A percentile compares a stretch with the other conserved stretches of the same genome.
These are phyloP conservation scores for Sarocladium oryzae DNA, from an alignment of 2,329 filamentous ascomycete species.

Conservation along the genomic window DNA sequence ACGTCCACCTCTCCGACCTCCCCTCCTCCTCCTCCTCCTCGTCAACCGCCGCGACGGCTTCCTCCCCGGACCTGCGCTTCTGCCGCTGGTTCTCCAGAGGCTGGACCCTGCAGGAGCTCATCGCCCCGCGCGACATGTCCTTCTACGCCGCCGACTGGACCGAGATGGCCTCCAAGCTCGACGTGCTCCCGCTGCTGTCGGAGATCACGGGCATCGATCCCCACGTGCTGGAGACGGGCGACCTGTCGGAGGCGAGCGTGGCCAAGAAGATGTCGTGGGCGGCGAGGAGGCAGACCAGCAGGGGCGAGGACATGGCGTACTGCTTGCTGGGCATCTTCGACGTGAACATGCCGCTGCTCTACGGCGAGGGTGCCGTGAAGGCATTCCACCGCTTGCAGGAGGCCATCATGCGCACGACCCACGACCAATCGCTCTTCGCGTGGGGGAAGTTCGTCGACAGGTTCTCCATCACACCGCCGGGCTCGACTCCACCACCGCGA, in stretches of 20 bases:
- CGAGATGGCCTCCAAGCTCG: conserved; percentile 1
- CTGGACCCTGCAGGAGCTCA: conserved; percentile 22
- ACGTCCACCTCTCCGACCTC: conserved; percentile 18
- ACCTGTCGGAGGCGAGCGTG: conserved; percentile 11
- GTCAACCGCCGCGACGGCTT: neutral
- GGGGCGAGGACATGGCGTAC: conserved; percentile 17
- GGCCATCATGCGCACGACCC: conserved; percentile 14
- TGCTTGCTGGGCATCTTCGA: conserved; percentile 18
- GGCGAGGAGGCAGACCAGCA: conserved; percentile 13
- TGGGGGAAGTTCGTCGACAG: conserved; percentile 12
- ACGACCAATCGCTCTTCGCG: conserved; percentile 16
- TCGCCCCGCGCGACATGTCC: conserved; percentile 17
- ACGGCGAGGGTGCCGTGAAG: conserved; percentile 16
- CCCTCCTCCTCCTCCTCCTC: neutral
- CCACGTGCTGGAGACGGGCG: neutral
- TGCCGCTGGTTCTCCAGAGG: conserved; percentile 19
- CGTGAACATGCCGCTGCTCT: conserved; percentile 18
- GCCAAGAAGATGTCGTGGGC: conserved; percentile 17
- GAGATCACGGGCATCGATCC: conserved; percentile 10
- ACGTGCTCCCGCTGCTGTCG: conserved; percentile 8
- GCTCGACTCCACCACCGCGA: neutral
- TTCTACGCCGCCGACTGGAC: conserved; percentile 19
- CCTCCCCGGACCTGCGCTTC: neutral
- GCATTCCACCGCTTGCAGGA: conserved; percentile 18
- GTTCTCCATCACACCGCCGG: neutral